Conservation (phyloP, 805 yeast genomes). For the Candida golubevii region DNA sequence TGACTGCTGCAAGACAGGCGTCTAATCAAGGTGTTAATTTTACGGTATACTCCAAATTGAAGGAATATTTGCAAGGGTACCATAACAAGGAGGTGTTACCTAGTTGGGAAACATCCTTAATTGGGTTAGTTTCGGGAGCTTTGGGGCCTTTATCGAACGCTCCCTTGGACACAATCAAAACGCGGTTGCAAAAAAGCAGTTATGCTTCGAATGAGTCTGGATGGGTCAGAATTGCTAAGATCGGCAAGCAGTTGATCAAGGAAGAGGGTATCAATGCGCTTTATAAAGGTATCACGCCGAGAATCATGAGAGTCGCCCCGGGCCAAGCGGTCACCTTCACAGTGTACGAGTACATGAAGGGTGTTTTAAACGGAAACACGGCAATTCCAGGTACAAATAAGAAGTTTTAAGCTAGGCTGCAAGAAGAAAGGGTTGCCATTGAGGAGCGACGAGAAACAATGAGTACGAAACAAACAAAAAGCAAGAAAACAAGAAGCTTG, state of each 20-base stretch:
- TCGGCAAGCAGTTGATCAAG: conserved; percentile 72
- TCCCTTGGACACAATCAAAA: conserved; percentile 94
- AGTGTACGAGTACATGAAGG: conserved; percentile 86
- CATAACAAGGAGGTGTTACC: conserved; percentile 65
- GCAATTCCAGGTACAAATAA: conserved; percentile 16
- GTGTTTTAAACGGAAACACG: conserved; percentile 42
- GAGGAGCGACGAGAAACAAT: too few species aligned
- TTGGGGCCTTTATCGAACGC: conserved; percentile 97
- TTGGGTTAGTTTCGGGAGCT: conserved; percentile 93
- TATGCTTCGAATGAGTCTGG: conserved; percentile 66
- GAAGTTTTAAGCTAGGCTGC: conserved; percentile 12
- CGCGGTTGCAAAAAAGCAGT: conserved; percentile 90
- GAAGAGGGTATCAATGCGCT: conserved; percentile 76
- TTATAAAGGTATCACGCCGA: conserved; percentile 96
- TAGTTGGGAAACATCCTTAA: conserved; percentile 87
- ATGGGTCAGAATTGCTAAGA: conserved; percentile 71
- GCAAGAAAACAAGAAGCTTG: too few species aligned
- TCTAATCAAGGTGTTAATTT: conserved; percentile 98
- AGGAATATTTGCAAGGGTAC: conserved; percentile 60
- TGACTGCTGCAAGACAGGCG: conserved; percentile 97
- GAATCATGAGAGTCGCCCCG: conserved; percentile 99
- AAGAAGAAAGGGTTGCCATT: too few species aligned
- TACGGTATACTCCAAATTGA: conserved; percentile 86
- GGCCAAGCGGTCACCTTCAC: conserved; percentile 99
- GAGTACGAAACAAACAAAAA: too few species aligned